Evolutionary conservation across 1,284 basidiomycete genomes (phyloP), one percentile per base, ranked within the genome.

Genomic region (Flammula alnicola): DNA sequence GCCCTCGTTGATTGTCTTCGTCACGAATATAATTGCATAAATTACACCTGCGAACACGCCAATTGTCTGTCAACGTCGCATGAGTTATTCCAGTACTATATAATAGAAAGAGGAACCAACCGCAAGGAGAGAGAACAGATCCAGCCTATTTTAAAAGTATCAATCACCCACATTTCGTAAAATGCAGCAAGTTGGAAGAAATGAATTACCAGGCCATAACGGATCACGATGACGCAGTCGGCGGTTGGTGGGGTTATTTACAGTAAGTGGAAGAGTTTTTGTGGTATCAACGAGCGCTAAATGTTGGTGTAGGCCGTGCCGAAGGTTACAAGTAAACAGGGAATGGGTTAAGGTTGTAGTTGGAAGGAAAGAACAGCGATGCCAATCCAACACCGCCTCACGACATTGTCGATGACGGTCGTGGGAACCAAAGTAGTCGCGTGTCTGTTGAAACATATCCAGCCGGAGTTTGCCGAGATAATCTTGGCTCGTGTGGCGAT

Each of bases 31-130:
- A 14, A 77, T 55, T 6, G 63, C 74, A 27, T 77, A 67, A 25
- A 80, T 62, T 37, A 71, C 59, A 1, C 75, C 79, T 19, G 73
- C 71, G 46, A 78, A 68, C 16, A 80, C 51, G 14, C 65, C 55
- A 2, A 77, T 52, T 1, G 76, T 81, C 82, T 84, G n/a, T n/a
- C n/a, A n/a, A n/a, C n/a, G n/a, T n/a, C n/a, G n/a, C n/a, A n/a
- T n/a, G n/a, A n/a, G n/a, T n/a, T n/a, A n/a, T n/a, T 6, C 16
- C 14, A 26, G 16, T 25, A 11, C 9, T 30, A n/a, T 7, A 26
- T 23, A 14, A 23, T 1, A 12, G 8, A 16, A 14, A 9, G 6
- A 26, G n/a, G 38, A 19, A 27, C 43, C 3, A 17, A 44, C 43
- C 23, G 32, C 43, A 19, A 22, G n/a, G 3, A 44, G 32, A 25